phyloP scores from a whole-genome alignment of 208 protist genomes.

The Phytomonas francai region DNA sequence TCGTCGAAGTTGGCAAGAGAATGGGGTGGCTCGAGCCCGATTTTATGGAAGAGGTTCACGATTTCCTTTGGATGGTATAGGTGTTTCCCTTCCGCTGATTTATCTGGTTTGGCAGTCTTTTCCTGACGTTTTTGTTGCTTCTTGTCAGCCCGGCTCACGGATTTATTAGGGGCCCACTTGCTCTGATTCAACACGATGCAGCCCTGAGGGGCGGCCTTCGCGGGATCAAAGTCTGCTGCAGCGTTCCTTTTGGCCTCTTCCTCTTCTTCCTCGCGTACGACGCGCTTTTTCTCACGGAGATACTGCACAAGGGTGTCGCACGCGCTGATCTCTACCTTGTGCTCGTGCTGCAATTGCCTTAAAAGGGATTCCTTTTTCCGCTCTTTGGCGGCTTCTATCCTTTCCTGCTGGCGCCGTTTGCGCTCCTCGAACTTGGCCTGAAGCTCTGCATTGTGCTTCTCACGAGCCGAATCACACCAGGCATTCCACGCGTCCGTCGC shows the following conservation, averaged over 20 bases:
- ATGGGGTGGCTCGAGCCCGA: constrained; percentile 43
- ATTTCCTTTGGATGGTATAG: constrained; percentile 69
- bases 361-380: neutral
- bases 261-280: constrained; percentile 55
- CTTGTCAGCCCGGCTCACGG: constrained; percentile 21
- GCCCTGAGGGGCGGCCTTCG: constrained; percentile 40
- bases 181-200: constrained; percentile 61
- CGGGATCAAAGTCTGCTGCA: constrained; percentile 58
- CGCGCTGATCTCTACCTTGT: constrained; percentile 43
- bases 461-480: constrained; percentile 52
- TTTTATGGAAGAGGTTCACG: constrained; percentile 44
- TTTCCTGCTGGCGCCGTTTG: constrained; percentile 32
- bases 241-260: constrained; percentile 33
- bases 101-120: constrained; percentile 11
- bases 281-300: constrained; percentile 52
- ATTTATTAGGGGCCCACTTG: constrained; percentile 31
- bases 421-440: constrained; percentile 53
- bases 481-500: constrained; percentile 39
- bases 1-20: constrained; percentile 35
- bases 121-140: constrained; percentile 23
- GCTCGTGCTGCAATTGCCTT: constrained; percentile 43
- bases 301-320: constrained; percentile 57
- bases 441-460: constrained; percentile 48
- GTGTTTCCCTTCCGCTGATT: constrained; percentile 13
- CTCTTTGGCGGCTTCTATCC: constrained; percentile 29